A percentile compares a stretch with the other conserved stretches of the same genome.
Conservation (phyloP, 805 yeast genomes). For the Cyberlindnera suaveolens region DNA sequence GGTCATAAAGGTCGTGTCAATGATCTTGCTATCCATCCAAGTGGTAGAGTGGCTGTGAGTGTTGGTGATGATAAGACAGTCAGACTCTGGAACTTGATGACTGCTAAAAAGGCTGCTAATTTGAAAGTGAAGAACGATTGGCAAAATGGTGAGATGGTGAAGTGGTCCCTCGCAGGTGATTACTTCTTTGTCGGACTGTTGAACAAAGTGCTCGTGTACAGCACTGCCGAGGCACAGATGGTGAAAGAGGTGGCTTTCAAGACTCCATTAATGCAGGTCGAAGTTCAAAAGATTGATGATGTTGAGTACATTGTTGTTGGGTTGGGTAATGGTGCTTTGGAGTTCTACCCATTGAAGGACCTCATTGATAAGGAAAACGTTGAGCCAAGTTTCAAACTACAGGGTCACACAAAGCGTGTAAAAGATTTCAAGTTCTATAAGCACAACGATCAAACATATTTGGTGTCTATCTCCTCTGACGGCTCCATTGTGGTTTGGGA, state of each 20-base stretch:
- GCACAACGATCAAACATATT: slow-evolving; percentile 35
- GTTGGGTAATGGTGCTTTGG: slow-evolving; percentile 63
- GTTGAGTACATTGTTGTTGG: slow-evolving; percentile 61
- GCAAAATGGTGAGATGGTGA: slow-evolving; percentile 57
- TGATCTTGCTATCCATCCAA: slow-evolving; percentile 84
- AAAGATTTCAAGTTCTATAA: slow-evolving; percentile 62
- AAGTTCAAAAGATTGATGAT: slow-evolving; percentile 39
- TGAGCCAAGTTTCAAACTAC: slow-evolving; percentile 51
- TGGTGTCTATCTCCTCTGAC: slow-evolving; percentile 85
- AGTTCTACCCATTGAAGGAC: slow-evolving; percentile 42
- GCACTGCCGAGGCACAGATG: slow-evolving; percentile 56
- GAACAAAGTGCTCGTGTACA: slow-evolving; percentile 58
- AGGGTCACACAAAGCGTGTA: slow-evolving; percentile 82
- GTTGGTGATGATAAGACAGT: slow-evolving; percentile 82
- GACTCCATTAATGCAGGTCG: slow-evolving; percentile 63
- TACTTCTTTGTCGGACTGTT: slow-evolving; percentile 71
- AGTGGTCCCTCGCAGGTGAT: slow-evolving; percentile 66
- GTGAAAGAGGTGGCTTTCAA: slow-evolving; percentile 45
- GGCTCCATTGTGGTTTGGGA: slow-evolving; percentile 94
- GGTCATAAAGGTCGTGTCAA: slow-evolving; percentile 84
- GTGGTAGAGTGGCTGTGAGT: slow-evolving; percentile 84
- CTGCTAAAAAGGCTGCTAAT: slow-evolving; percentile 86
- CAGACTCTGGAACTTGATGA: slow-evolving; percentile 93
- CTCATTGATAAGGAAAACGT: slow-evolving; percentile 26
- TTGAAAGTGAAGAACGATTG: slow-evolving; percentile 67